Evolutionary conservation across 495 filamentous ascomycete genomes (phyloP), one percentile per base, ranked within the genome.

Genomic region (Rostrohypoxylon terebratum): DNA sequence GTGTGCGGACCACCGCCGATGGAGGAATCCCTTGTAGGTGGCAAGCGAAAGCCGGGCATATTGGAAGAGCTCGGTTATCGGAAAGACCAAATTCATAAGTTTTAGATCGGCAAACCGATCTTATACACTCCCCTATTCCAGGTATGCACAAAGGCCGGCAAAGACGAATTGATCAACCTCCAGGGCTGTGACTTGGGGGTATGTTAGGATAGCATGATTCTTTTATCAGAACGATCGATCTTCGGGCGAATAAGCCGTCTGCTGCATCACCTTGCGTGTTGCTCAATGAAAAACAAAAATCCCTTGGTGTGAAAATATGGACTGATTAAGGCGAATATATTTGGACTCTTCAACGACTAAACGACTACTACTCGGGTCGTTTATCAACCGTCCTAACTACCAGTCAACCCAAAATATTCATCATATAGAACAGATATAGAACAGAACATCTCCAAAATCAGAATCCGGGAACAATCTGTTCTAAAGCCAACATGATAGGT

Each of bases 1-100:
- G 83, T 92, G 4, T 92, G 89, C 69, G 90, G 90, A 1, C 88
- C 89, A 20, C 87, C 87, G 33, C 83, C 83, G 1, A 90, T 91
- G 88, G 87, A 90, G 77, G 78, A 79, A 44, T 80, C 87, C 3
- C 77, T 91, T 63, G 81, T 84, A 54, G 88, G 87, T 4, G 78
- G 68, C 23, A 70, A 77, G 63, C 68, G 58, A 20, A 69, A 77
- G 13, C 50, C 61, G 9, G 87, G 87, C 0, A 81, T 89, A 73
- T 55, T 90, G 76, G 68, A 71, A 1, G 69, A 86, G 70, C 68
- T 90, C 74, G 88, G 88, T 16, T 89, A 84, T 69, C 72, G 55
- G 11, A 87, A 85, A 71, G 83, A 83, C 57, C 86, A 90, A 71
- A 81, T 90, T 48, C 76, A 86, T 66, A 82, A 77, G 50, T 90